Evolutionary conservation across 2,329 filamentous ascomycete genomes (phyloP).

Genomic region (Nothophaeocryptopus gaeumannii): DNA sequence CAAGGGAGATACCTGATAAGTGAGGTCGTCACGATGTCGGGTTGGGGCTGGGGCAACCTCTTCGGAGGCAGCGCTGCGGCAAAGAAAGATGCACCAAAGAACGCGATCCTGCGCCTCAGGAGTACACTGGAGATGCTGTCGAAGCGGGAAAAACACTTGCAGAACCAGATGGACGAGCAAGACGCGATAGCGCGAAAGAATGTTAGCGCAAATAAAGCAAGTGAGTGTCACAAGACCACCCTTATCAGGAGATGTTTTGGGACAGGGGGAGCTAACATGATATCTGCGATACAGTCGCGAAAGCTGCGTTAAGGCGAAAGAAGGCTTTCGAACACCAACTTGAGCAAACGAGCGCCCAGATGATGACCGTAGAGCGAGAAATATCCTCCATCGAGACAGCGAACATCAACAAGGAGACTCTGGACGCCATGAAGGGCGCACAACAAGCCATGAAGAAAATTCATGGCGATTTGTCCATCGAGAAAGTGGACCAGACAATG

Average conservation of each 20-base stretch:
- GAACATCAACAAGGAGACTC: constrained; percentile 97
- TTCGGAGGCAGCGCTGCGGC: constrained; percentile 82
- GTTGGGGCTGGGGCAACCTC: constrained; percentile 59
- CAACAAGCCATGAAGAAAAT: constrained; percentile 89
- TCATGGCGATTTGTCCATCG: constrained; percentile 83
- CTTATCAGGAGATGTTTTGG: not conserved
- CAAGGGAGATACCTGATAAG: no score
- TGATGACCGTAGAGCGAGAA: constrained; percentile 88
- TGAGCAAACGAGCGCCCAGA: constrained; percentile 85
- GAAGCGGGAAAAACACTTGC: constrained; percentile 89
- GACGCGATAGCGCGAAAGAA: constrained; percentile 85
- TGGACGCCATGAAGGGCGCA: constrained; percentile 90
- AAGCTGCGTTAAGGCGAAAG: constrained; percentile 86
- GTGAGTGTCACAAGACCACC: constrained; percentile 53
- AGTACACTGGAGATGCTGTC: constrained; percentile 95
- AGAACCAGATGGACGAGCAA: constrained; percentile 90
- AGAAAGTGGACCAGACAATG: constrained; percentile 95
- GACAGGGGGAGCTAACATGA: not conserved
- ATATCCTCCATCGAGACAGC: constrained; percentile 96
- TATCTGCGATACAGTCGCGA: constrained; percentile 63
- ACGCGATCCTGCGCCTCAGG: constrained; percentile 85
- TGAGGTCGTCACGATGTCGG: constrained; percentile 38
- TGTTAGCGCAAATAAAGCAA: constrained; percentile 82
- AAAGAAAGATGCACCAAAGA: constrained; percentile 93
- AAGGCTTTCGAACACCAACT: constrained; percentile 90